These are phyloP conservation scores for Apodospora peruviana DNA, from an alignment of 495 filamentous ascomycete species.

Conservation along the genomic window DNA sequence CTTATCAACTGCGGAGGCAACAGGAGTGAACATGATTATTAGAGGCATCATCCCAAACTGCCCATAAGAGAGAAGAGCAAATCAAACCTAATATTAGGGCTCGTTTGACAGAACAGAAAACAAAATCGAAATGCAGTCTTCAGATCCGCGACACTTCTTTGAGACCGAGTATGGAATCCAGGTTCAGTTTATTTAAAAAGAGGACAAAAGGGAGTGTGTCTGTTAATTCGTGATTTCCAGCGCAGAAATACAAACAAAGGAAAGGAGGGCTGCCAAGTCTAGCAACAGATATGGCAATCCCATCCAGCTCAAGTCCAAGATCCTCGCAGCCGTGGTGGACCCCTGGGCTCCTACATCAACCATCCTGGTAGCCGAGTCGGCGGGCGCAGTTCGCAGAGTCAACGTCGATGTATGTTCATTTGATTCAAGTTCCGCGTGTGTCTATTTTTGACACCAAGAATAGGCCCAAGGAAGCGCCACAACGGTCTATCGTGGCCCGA, in stretches of 20 bases:
- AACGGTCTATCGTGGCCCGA: constrained; percentile 63
- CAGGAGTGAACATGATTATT: too few relatives aligned
- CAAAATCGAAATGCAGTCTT: constrained; percentile 28
- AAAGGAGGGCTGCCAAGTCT: constrained; percentile 73
- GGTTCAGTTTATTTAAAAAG: background rate
- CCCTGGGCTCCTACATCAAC: constrained; percentile 49
- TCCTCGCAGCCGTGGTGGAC: constrained; percentile 70
- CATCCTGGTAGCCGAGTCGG: constrained; percentile 80
- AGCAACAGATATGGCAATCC: constrained; percentile 78
- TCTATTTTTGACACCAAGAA: too few relatives aligned
- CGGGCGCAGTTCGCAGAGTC: constrained; percentile 67
- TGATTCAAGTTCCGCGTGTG: background rate
- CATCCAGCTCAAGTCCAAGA: constrained; percentile 75
- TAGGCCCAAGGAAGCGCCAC: constrained; percentile 28
- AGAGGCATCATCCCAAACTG: too few relatives aligned
- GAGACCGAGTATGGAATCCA: constrained; percentile 64
- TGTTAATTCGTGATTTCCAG: too few relatives aligned
- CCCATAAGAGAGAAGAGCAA: too few relatives aligned
- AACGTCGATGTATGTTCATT: constrained; percentile 59
- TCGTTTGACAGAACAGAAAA: too few relatives aligned
- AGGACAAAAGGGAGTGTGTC: too few relatives aligned
- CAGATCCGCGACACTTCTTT: constrained; percentile 63
- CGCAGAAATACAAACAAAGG: constrained; percentile 62
- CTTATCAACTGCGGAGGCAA: too few relatives aligned
- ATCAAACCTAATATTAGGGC: too few relatives aligned